Evolutionary conservation across 1,284 basidiomycete species (phyloP).

Genomic region (Tylopilus sp.): DNA sequence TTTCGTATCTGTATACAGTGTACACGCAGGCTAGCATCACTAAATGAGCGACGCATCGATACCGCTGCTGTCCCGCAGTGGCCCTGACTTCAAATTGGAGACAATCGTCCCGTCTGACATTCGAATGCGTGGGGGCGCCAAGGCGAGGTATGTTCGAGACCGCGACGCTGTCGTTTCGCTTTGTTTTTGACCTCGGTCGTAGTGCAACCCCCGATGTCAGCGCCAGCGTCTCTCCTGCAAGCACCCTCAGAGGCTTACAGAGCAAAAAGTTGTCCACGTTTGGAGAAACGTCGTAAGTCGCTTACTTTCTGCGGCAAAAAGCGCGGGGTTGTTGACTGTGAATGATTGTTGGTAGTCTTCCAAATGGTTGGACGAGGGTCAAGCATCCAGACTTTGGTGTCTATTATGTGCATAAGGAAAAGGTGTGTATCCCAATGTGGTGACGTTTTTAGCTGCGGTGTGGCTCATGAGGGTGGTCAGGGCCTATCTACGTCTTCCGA

Average conservation of each 20-base stretch:
- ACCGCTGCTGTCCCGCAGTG: neutral
- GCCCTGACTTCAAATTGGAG: slow-evolving; percentile 17
- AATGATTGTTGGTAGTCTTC: slow-evolving; percentile 12
- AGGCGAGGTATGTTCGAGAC: slow-evolving; percentile 16
- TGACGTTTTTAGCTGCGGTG: neutral
- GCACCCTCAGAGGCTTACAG: slow-evolving; percentile 31
- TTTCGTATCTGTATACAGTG: too few species aligned
- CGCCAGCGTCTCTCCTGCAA: slow-evolving; percentile 14
- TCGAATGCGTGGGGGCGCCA: neutral
- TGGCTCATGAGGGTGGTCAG: slow-evolving; percentile 19
- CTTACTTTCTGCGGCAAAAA: neutral
- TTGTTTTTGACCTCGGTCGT: too few species aligned
- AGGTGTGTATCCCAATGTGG: slow-evolving; percentile 22
- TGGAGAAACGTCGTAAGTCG: slow-evolving; percentile 22
- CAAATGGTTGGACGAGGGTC: slow-evolving; percentile 37
- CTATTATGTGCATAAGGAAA: slow-evolving; percentile 39
- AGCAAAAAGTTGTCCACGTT: neutral
- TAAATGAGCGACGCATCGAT: slow-evolving; percentile 16
- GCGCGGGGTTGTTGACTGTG: slow-evolving; percentile 2
- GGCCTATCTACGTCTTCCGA: slow-evolving; percentile 33
- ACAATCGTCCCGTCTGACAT: slow-evolving; percentile 31
- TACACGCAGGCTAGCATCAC: neutral
- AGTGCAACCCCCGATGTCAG: too few species aligned
- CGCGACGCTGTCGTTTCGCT: neutral
- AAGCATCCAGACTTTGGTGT: slow-evolving; percentile 41